phyloP scores from a whole-genome alignment of 306 rosid species.

The Trichosanthes truncata region DNA sequence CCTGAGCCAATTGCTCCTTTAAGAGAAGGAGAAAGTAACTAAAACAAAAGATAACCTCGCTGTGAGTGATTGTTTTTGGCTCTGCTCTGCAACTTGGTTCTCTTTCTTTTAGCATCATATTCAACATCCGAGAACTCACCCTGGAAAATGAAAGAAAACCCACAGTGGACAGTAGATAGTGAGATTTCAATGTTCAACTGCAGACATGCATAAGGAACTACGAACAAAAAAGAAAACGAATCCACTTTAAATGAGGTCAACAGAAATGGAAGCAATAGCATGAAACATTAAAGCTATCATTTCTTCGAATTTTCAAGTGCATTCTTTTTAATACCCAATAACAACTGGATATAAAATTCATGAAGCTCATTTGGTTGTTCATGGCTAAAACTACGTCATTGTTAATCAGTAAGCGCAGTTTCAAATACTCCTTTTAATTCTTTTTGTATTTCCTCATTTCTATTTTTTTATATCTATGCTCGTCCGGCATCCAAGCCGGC shows the following conservation, averaged over 20 bases:
- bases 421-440: background rate
- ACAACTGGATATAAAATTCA: background rate
- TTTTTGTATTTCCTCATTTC: background rate
- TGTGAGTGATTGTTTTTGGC: background rate
- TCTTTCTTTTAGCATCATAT: conserved; percentile 34
- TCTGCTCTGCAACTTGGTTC: conserved; percentile 23
- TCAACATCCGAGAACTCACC: conserved; percentile 59
- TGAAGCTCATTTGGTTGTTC: background rate
- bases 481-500: background rate
- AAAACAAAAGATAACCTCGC: conserved; percentile 17
- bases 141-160: conserved; percentile 25
- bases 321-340: background rate
- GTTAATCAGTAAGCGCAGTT: background rate
- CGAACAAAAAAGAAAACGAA: background rate
- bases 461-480: background rate
- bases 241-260: background rate
- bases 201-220: background rate
- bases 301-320: background rate
- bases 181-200: background rate
- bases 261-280: background rate
- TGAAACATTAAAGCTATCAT: background rate
- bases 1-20: conserved; percentile 6
- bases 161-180: background rate
- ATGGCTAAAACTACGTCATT: background rate
- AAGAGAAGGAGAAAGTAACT: background rate